These are phyloP conservation scores for Epichloe uncinata DNA, from an alignment of 2,329 filamentous ascomycete species.

Conservation along the genomic window DNA sequence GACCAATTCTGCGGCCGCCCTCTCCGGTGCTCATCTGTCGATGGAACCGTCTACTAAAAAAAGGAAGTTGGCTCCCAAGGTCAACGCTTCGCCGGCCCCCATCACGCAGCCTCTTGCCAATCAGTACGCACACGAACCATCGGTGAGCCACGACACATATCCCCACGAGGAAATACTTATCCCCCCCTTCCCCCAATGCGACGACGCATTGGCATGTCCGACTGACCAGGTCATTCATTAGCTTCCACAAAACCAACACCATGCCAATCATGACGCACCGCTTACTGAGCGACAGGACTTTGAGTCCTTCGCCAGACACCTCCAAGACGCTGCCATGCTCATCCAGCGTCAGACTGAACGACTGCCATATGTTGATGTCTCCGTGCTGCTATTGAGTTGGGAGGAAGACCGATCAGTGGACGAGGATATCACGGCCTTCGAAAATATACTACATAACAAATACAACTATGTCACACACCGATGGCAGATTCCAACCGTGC, in stretches of 20 bases:
- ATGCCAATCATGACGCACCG: slow-evolving; percentile 27
- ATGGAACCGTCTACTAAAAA: slow-evolving; percentile 32
- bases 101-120: slow-evolving; percentile 14
- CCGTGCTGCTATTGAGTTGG: slow-evolving; percentile 48
- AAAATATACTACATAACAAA: slow-evolving; percentile 43
- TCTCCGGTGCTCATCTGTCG: slow-evolving; percentile 10
- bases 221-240: slow-evolving; percentile 3
- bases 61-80: slow-evolving; percentile 31
- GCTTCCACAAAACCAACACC: slow-evolving; percentile 16
- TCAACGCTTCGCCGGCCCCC: slow-evolving; percentile 19
- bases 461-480: slow-evolving; percentile 48
- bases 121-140: slow-evolving; percentile 3
- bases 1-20: slow-evolving; percentile 9
- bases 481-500: slow-evolving; percentile 46
- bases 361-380: slow-evolving; percentile 43
- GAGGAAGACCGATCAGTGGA: slow-evolving; percentile 44
- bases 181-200: neutral
- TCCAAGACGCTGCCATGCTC: slow-evolving; percentile 55
- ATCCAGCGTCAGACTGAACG: slow-evolving; percentile 50
- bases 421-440: slow-evolving; percentile 39
- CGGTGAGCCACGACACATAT: slow-evolving; percentile 3
- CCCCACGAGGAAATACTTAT: neutral
- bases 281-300: slow-evolving; percentile 44
- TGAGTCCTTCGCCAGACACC: slow-evolving; percentile 52
- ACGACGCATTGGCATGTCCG: neutral